Conservation (phyloP, 139 green algal genomes). For the Tetratostichococcus sp. region DNA sequence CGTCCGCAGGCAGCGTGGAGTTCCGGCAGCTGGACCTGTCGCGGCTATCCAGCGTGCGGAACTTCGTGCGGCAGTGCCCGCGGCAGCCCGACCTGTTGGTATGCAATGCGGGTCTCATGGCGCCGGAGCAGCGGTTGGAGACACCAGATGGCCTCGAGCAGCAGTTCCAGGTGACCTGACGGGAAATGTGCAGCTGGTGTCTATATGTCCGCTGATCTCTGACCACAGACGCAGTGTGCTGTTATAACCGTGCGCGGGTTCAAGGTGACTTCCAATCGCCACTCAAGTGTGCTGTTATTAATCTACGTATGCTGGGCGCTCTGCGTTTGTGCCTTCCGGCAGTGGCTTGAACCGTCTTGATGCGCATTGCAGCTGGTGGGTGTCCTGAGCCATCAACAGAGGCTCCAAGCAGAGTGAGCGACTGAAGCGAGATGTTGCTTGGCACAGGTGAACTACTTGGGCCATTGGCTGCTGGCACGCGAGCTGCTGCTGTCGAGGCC, state of each 20-base stretch:
- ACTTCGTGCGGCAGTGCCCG: constrained; percentile 38
- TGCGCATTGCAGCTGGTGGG: too few relatives aligned
- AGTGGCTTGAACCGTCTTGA: too few relatives aligned
- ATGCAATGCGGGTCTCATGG: constrained; percentile 70
- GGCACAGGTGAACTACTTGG: constrained; percentile 59
- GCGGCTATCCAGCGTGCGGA: constrained; percentile 43
- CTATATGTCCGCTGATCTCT: too few relatives aligned
- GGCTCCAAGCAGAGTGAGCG: too few relatives aligned
- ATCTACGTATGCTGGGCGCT: too few relatives aligned
- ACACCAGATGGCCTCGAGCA: constrained; percentile 61
- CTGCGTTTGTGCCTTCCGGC: too few relatives aligned
- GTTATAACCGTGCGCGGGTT: too few relatives aligned
- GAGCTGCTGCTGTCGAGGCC: constrained; percentile 24
- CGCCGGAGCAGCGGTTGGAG: constrained; percentile 25
- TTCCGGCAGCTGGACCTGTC: constrained; percentile 49
- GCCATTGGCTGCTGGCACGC: constrained; percentile 54
- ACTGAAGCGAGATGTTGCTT: too few relatives aligned
- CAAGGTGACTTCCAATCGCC: background rate
- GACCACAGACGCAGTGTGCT: too few relatives aligned
- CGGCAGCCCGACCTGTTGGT: constrained; percentile 56
- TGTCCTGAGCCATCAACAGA: too few relatives aligned
- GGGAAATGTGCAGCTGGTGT: too few relatives aligned
- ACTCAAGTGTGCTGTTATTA: too few relatives aligned
- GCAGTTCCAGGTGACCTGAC: constrained; percentile 77
- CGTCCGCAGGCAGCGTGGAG: constrained; percentile 10